phyloP scores from a whole-genome alignment of 108 stramenopile genomes.

The Pelagomonas calceolata region DNA sequence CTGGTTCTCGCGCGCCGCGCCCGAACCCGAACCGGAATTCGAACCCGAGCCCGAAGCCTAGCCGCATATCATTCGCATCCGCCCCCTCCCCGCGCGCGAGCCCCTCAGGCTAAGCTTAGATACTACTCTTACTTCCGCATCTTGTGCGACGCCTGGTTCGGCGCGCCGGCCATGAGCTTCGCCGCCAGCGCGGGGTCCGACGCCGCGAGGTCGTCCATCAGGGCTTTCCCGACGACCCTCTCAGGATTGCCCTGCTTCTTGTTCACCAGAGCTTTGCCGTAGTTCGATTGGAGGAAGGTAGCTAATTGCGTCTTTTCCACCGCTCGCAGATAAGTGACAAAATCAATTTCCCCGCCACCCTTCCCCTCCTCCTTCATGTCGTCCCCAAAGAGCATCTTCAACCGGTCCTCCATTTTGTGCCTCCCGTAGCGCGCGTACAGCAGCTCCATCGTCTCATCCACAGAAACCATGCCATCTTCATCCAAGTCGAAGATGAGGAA shows the following conservation, averaged over 20 bases:
- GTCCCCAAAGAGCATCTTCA: slow-evolving; percentile 20
- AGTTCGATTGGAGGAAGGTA: slow-evolving; percentile 36
- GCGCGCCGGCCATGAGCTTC: too few relatives aligned
- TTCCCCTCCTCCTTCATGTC: slow-evolving; percentile 56
- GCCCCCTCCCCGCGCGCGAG: too few relatives aligned
- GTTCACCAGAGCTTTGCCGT: slow-evolving; percentile 28
- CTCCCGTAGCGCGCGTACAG: slow-evolving; percentile 68
- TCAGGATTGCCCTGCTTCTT: slow-evolving; percentile 10
- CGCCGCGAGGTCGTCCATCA: too few relatives aligned
- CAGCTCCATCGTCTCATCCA: slow-evolving; percentile 83
- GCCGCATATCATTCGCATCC: too few relatives aligned
- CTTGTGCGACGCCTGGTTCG: too few relatives aligned
- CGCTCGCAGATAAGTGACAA: slow-evolving; percentile 48
- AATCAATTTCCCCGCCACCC: slow-evolving; percentile 63
- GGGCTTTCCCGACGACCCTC: too few relatives aligned
- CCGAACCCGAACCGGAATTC: too few relatives aligned
- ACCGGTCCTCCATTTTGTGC: slow-evolving; percentile 47
- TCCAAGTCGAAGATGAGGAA: slow-evolving; percentile 76
- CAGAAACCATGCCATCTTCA: slow-evolving; percentile 53
- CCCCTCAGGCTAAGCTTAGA: too few relatives aligned
- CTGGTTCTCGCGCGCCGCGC: too few relatives aligned
- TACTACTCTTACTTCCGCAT: too few relatives aligned
- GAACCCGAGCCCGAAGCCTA: too few relatives aligned
- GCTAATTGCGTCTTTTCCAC: slow-evolving; percentile 47
- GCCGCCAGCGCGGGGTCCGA: too few relatives aligned